Conservation (phyloP, 768 basidiomycete genomes). For the Tricholoma saponaceum region DNA sequence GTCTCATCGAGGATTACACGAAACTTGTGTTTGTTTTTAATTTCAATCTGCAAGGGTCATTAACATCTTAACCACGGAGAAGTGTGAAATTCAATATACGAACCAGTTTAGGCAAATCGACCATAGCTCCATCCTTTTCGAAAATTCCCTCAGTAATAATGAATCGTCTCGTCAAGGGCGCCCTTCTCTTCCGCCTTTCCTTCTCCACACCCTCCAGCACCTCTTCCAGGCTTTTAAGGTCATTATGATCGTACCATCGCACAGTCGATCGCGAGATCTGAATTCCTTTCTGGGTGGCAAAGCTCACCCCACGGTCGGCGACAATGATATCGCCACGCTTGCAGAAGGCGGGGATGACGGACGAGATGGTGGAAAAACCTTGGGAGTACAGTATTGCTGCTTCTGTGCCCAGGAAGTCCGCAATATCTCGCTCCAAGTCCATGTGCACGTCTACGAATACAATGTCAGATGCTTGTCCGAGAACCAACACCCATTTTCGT, state of each 20-base stretch:
- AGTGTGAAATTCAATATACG: constrained; percentile 24
- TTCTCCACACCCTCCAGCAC: constrained; percentile 81
- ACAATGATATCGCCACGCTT: constrained; percentile 98
- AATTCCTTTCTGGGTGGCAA: constrained; percentile 93
- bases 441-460: constrained; percentile 77
- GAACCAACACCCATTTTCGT: constrained; percentile 21
- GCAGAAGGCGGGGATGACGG: constrained; percentile 95
- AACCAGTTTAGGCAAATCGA: constrained; percentile 89
- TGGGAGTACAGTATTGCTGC: constrained; percentile 91
- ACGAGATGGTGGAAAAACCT: constrained; percentile 86
- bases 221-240: constrained; percentile 85
- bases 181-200: constrained; percentile 80
- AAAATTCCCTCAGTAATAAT: constrained; percentile 98
- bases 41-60: constrained; percentile 61
- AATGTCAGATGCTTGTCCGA: background rate
- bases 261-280: constrained; percentile 90
- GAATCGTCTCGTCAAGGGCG: constrained; percentile 83
- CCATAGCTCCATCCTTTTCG: constrained; percentile 90
- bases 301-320: constrained; percentile 95
- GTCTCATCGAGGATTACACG: constrained; percentile 92
- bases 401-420: constrained; percentile 88
- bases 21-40: constrained; percentile 95
- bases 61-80: background rate
- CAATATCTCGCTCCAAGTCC: constrained; percentile 82
- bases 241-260: constrained; percentile 96